These are phyloP conservation scores for Nadsonia commutata DNA, from an alignment of 1,139 yeast genomes.

Conservation along the genomic window DNA sequence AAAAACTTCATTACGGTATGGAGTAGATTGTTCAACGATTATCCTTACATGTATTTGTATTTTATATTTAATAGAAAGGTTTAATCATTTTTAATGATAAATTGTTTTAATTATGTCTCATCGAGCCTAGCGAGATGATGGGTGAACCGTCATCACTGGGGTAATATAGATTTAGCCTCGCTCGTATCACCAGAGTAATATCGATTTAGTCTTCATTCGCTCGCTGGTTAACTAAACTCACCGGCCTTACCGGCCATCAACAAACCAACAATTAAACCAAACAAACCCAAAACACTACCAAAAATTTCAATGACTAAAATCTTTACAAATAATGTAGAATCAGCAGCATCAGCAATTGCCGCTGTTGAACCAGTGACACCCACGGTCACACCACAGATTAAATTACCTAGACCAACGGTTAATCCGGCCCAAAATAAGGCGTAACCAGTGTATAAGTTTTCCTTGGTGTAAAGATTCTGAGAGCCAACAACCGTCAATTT, in stretches of 20 bases:
- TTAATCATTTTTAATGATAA: too few relatives aligned
- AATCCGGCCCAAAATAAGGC: slow-evolving; percentile 97
- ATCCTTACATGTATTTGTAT: too few relatives aligned
- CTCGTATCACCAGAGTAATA: too few relatives aligned
- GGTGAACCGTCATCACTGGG: too few relatives aligned
- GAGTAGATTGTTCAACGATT: too few relatives aligned
- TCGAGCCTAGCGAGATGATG: too few relatives aligned
- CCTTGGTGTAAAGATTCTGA: slow-evolving; percentile 51
- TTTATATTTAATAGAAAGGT: too few relatives aligned
- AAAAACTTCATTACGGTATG: too few relatives aligned
- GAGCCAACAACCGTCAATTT: slow-evolving; percentile 65
- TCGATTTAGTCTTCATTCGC: too few relatives aligned
- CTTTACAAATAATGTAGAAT: slow-evolving; percentile 85
- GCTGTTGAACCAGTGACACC: slow-evolving; percentile 98
- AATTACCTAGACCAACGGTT: slow-evolving; percentile 85
- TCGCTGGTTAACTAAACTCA: slow-evolving; percentile 36
- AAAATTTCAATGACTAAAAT: slow-evolving; percentile 93
- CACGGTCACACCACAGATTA: slow-evolving; percentile 94
- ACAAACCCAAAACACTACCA: slow-evolving; percentile 88
- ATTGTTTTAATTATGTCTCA: too few relatives aligned
- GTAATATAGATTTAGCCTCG: too few relatives aligned
- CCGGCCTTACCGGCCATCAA: slow-evolving; percentile 93
- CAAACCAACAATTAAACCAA: slow-evolving; percentile 81
- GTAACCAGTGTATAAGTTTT: slow-evolving; percentile 79
- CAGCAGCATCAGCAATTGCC: slow-evolving; percentile 96